Base-by-base conservation (phyloP, 2,329 filamentous ascomycete genomes). In the Hirsutella rhossiliensis region DNA sequence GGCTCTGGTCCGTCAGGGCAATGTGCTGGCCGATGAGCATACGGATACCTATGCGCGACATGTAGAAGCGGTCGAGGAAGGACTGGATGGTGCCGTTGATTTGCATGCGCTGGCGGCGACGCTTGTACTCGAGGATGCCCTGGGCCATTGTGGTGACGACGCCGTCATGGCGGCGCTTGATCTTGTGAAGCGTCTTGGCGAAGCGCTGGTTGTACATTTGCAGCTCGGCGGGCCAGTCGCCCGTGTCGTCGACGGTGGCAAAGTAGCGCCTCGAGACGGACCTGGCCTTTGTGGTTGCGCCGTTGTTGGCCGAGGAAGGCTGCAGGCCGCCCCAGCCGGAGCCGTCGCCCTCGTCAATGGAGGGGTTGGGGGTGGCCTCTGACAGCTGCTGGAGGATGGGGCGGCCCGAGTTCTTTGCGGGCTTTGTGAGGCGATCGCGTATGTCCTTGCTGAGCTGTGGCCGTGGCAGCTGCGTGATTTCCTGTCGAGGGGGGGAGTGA, bases 11-110 rank as follows among this genome's bases (percentile, higher is more conserved):
- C 6, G 89, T 95, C 47, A 98, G 73, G 47, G 92, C 92, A 57
- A 98, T 95, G 70, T 98, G 92, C 64, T 98, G 92, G 43, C 92
- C 92, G 56, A 98, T 96, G 42, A 98, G 80, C 92, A 98, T 98
- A 55, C 92, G 86, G 54, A 98, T 98, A 52, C 92, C 92, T 58
- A 98, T 98, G 50, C 92, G 87, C 38, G 89, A 96, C 92, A 98
- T 98, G 73, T 98, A 98, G 67, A 98, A 98, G 47, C 92, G 86
- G 67, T 98, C 92, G 52, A 98, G 79, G 71, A 98, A 98, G 44
- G 87, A 83, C 64, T 98, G 92, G 47, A 98, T 96, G 55, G 89
- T 94, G 62, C 89, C 83, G 66, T 97, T 92, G 58, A 98, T 98
- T 61, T 97, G 92, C 83, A 97, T 92, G 43, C 92, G 81, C 73